Conservation (phyloP, 2,329 filamentous ascomycete genomes). For the Phaeosphaeria sp. region DNA sequence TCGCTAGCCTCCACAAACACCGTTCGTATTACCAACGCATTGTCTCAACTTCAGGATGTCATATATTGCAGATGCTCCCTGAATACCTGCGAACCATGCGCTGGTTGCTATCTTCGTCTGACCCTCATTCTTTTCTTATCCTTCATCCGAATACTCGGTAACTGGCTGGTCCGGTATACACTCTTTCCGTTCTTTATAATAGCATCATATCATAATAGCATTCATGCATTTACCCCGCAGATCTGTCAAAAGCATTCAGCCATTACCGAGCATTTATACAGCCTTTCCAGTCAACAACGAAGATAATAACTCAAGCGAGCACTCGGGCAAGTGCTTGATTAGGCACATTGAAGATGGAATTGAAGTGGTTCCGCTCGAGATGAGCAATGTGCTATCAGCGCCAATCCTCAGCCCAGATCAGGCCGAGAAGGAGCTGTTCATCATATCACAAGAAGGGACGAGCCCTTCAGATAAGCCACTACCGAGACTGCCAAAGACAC, state of each 20-base stretch:
- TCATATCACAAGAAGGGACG: slow-evolving; percentile 6
- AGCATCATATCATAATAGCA: slow-evolving; percentile 10
- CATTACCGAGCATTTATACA: slow-evolving; percentile 38
- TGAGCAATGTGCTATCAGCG: slow-evolving; percentile 26
- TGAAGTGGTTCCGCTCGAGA: slow-evolving; percentile 39
- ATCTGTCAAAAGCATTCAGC: slow-evolving; percentile 29
- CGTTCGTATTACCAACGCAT: background rate
- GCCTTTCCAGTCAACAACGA: slow-evolving; percentile 24
- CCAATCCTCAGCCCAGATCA: slow-evolving; percentile 34
- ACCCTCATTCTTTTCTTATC: slow-evolving; percentile 16
- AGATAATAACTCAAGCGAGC: slow-evolving; percentile 10
- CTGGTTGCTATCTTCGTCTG: slow-evolving; percentile 23
- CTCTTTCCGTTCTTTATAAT: background rate
- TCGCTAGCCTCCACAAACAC: slow-evolving; percentile 9
- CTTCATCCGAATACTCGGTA: slow-evolving; percentile 5
- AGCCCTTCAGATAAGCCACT: slow-evolving; percentile 26
- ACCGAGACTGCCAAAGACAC: slow-evolving; percentile 25
- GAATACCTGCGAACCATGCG: slow-evolving; percentile 10
- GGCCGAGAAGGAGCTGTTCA: slow-evolving; percentile 38
- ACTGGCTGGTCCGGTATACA: slow-evolving; percentile 23
- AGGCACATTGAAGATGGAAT: slow-evolving; percentile 35
- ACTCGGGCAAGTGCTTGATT: slow-evolving; percentile 17
- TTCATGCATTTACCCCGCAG: slow-evolving; percentile 34
- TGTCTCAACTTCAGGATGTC: background rate
- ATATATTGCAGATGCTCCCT: slow-evolving; percentile 19